Base-by-base conservation (phyloP, 805 yeast genomes). In the Cyberlindnera samutprakarnensis region DNA sequence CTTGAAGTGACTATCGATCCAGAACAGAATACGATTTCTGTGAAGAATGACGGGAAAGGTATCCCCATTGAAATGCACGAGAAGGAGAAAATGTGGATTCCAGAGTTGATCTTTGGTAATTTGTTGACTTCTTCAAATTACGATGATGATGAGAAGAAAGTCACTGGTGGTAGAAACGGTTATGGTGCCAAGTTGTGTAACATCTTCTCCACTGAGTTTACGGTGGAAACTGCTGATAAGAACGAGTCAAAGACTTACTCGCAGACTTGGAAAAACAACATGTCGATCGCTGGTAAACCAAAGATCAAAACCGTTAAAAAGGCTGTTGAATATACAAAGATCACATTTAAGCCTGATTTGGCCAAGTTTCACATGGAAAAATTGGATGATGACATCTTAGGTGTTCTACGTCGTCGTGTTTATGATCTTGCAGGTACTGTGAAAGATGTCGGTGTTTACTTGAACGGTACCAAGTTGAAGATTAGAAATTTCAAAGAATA, bases 91-190 rank as follows among this genome's bases (percentile, higher is more conserved):
- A 86, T 92, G 39, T 92, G 84, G 53, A 88, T 92, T 42, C 98
- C 98, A 2, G 96, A 92, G 60, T 70, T 92, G 61, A 92, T 92
- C 47, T 92, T 92, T 59, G 98, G 98, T 34, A 86, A 92, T 51
- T 69, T 92, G 39, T 71, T 92, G 43, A 92, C 98, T 0, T 88
- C 97, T 2, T 84, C 95, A 18, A 92, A 92, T 60, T 92, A 92
- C 56, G 95, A 92, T 56, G 98, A 92, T 56, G 75, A 90, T 42
- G 84, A 92, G 51, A 84, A 85, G 59, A 92, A 92, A 57, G 96
- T 92, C 21, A 85, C 95, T 2, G 98, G 98, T 64, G 98, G 98
- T 58, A 77, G 98, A 66, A 92, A 92, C 55, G 98, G 98, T 42
- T 92, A 78, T 54, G 98, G 98, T 59, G 98, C 98, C 30, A 92